phyloP scores from a whole-genome alignment of 2,329 filamentous ascomycete species.

The Arthrobotrys conoides region DNA sequence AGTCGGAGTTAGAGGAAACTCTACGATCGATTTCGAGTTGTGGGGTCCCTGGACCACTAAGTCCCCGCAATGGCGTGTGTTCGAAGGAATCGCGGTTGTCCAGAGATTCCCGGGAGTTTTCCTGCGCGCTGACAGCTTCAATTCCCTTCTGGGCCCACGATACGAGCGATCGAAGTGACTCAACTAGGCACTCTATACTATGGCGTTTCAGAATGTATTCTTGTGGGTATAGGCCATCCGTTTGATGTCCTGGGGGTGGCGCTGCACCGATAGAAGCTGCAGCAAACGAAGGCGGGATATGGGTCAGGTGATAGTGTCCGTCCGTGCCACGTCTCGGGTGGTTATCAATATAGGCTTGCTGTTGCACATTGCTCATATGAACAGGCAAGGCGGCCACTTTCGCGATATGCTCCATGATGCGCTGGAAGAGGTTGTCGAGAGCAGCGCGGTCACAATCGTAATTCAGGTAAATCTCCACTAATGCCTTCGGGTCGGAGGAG shows the following conservation, averaged over 20 bases:
- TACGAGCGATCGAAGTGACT: slow-evolving; percentile 88
- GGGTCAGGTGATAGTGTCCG: slow-evolving; percentile 84
- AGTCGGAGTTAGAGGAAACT: slow-evolving; percentile 58
- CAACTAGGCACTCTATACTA: slow-evolving; percentile 87
- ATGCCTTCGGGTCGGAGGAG: slow-evolving; percentile 84
- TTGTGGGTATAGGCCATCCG: slow-evolving; percentile 80
- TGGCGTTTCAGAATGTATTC: slow-evolving; percentile 94
- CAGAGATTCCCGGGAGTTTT: slow-evolving; percentile 67
- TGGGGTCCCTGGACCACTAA: slow-evolving; percentile 77
- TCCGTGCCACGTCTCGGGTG: slow-evolving; percentile 75
- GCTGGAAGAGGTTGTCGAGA: slow-evolving; percentile 96
- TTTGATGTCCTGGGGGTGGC: slow-evolving; percentile 68
- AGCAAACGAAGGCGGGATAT: slow-evolving; percentile 86
- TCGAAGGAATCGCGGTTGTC: slow-evolving; percentile 82
- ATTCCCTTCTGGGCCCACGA: slow-evolving; percentile 79
- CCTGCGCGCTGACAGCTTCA: slow-evolving; percentile 68
- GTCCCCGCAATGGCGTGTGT: slow-evolving; percentile 70
- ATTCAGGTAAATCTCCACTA: slow-evolving; percentile 97
- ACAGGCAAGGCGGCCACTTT: slow-evolving; percentile 86
- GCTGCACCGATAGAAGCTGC: slow-evolving; percentile 78
- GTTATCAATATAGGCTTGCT: slow-evolving; percentile 85
- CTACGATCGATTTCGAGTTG: slow-evolving; percentile 63
- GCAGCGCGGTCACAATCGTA: slow-evolving; percentile 95
- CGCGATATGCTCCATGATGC: slow-evolving; percentile 92
- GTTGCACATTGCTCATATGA: slow-evolving; percentile 79